These are phyloP conservation scores for Termitomyces bulborhizus DNA, from an alignment of 768 basidiomycete genomes.

Conservation along the genomic window DNA sequence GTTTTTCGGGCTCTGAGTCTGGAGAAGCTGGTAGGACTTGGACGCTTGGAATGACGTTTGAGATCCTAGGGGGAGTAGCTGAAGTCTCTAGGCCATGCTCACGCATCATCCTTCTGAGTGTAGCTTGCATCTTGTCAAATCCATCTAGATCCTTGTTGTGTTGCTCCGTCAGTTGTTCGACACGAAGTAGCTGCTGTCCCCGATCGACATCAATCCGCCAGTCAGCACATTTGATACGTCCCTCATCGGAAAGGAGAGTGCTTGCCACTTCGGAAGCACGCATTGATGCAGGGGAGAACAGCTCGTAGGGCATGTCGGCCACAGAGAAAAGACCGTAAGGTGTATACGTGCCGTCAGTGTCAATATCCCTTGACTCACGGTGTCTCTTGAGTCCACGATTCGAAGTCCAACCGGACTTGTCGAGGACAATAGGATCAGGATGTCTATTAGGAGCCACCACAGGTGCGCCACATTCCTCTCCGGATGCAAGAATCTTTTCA, in stretches of 20 bases:
- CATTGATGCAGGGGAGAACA: constrained; percentile 7
- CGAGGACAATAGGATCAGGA: not conserved
- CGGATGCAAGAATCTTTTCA: not conserved
- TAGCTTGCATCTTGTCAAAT: not conserved
- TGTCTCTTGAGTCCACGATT: not conserved
- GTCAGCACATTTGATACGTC: constrained; percentile 1
- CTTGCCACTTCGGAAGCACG: constrained; percentile 2
- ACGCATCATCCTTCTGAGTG: not conserved
- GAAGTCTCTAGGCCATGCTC: not conserved
- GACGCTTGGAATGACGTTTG: constrained; percentile 1
- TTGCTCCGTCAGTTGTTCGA: not conserved
- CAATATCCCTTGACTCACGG: not conserved
- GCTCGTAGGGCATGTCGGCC: constrained; percentile 1
- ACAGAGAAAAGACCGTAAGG: not conserved
- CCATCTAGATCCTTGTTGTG: not conserved
- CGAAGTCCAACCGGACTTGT: not conserved
- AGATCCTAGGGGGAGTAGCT: not conserved
- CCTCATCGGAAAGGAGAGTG: not conserved
- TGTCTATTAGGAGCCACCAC: not conserved
- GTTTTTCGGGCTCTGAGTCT: not conserved
- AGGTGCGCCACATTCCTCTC: not conserved
- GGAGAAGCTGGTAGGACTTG: constrained; percentile 1
- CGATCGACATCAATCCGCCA: not conserved
- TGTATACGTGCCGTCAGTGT: not conserved
- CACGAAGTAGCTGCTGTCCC: not conserved